Evolutionary conservation across 1,139 yeast species (phyloP).

Genomic region (Citeromyces hawaiiensis): DNA sequence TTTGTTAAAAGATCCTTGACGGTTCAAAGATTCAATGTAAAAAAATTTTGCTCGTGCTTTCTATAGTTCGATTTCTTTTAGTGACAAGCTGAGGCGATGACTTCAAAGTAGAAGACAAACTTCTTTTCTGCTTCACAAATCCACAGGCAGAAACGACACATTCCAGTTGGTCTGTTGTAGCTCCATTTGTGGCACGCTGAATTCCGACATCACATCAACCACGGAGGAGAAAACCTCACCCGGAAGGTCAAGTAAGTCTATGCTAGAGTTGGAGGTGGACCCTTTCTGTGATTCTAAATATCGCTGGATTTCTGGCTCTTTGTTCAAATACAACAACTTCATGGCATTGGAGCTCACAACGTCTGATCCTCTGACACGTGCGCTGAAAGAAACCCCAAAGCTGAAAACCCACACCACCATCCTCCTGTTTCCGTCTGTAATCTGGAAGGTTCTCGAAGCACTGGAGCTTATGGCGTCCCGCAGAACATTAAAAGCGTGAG

Average conservation of each 20-base stretch:
- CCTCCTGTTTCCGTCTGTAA: constrained; percentile 9
- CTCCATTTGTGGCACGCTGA: background rate
- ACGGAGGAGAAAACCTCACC: background rate
- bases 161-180: background rate
- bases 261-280: background rate
- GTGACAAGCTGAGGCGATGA: too few relatives aligned
- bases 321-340: background rate
- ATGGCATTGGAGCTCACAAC: constrained; percentile 7
- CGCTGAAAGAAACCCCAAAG: constrained; percentile 21
- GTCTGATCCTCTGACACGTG: constrained; percentile 6
- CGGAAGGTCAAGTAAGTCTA: background rate
- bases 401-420: constrained; percentile 43
- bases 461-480: constrained; percentile 14
- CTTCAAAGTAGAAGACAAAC: too few relatives aligned
- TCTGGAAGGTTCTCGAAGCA: constrained; percentile 13
- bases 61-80: too few relatives aligned
- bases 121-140: too few relatives aligned
- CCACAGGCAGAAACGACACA: constrained; percentile 1
- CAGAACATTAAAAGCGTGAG: constrained; percentile 11
- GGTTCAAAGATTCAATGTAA: too few relatives aligned
- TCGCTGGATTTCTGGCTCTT: background rate
- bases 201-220: background rate
- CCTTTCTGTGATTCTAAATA: background rate
- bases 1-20: too few relatives aligned
- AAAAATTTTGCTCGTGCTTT: too few relatives aligned